Evolutionary conservation across 139 green algal genomes (phyloP), one percentile per base, ranked within the genome.

Genomic region (Volvox africanus): DNA sequence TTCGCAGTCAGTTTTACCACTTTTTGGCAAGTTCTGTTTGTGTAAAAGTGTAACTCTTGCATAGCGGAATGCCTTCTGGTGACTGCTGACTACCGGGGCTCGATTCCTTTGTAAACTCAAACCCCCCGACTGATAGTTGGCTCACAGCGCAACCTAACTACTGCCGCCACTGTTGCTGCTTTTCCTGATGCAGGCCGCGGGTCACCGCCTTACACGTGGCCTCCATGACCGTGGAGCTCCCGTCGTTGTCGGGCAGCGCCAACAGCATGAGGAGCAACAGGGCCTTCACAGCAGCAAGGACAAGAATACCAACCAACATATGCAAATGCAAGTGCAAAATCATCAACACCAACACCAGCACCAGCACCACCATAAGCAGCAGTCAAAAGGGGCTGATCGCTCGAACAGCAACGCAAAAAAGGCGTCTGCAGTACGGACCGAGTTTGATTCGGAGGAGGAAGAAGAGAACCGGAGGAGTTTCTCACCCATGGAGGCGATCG

Each of bases 141-240:
- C n/a, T n/a, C 44, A 9, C 44, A 55, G 44, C 44, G 44, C 44
- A 55, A 55, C 44, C 44, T 55, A 14, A 55, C 44, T 55, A 9
- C 44, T 55, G 44, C 44, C n/a, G 71, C 71, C 22, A 37, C 19
- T 79, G 21, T 30, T 36, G 71, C 71, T 30, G 55, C 87, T 50
- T 61, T 76, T 30, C 2, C 75, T 55, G 5, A 37, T 44, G 1
- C 81, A 92, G 82, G 37, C 79, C 26, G n/a, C 86, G 33, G 83
- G 89, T 24, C 89, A 82, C 1, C 83, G 89, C 2, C 20, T 87
- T 18, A 79, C 80, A 0, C 73, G 89, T 18, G 89, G 89, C 36
- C 30, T 90, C 9, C 89, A 92, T 65, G 89, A 92, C 75, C 61
- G 75, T 0, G 89, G 89, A n/a, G 87, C 87, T 3, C 21, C 87